Percentiles rank a stretch among this genome's conserved stretches.
These are phyloP conservation scores for Podaxis carcinomalis DNA, from an alignment of 768 basidiomycete genomes.

Conservation along the genomic window DNA sequence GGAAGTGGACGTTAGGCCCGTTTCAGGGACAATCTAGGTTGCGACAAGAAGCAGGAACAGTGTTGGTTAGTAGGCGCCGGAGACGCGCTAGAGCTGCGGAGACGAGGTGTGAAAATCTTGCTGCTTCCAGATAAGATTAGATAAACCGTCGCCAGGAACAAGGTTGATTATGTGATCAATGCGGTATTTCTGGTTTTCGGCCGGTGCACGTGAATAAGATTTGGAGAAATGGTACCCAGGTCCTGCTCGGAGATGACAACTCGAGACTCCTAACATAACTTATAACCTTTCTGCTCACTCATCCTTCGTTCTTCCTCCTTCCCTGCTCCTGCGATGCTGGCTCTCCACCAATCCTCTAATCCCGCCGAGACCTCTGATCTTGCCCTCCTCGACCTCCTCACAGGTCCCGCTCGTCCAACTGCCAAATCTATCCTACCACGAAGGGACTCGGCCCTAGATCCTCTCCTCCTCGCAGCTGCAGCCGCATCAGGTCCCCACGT, in stretches of 20 bases:
- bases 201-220: constrained; percentile 4
- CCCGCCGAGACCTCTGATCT: constrained; percentile 41
- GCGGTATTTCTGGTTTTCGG: not conserved
- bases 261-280: not conserved
- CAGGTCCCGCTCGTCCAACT: constrained; percentile 41
- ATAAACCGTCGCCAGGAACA: not conserved
- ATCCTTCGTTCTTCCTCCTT: constrained; percentile 11
- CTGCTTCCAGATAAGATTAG: constrained; percentile 1
- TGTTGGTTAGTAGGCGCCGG: not conserved
- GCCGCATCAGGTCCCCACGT: constrained; percentile 71
- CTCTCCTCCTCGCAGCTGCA: constrained; percentile 74
- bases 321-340: constrained; percentile 14
- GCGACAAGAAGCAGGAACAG: not conserved
- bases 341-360: constrained; percentile 18
- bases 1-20: not conserved
- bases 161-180: not conserved
- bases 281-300: not conserved
- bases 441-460: constrained; percentile 73
- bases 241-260: constrained; percentile 1
- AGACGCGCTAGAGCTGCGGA: not conserved
- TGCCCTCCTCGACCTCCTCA: constrained; percentile 62
- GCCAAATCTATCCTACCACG: constrained; percentile 43
- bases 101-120: not conserved
- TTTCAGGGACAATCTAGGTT: not conserved
- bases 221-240: constrained; percentile 2